These are phyloP conservation scores for Apiotrichum domesticum DNA, from an alignment of 1,284 basidiomycete genomes.

Conservation along the genomic window DNA sequence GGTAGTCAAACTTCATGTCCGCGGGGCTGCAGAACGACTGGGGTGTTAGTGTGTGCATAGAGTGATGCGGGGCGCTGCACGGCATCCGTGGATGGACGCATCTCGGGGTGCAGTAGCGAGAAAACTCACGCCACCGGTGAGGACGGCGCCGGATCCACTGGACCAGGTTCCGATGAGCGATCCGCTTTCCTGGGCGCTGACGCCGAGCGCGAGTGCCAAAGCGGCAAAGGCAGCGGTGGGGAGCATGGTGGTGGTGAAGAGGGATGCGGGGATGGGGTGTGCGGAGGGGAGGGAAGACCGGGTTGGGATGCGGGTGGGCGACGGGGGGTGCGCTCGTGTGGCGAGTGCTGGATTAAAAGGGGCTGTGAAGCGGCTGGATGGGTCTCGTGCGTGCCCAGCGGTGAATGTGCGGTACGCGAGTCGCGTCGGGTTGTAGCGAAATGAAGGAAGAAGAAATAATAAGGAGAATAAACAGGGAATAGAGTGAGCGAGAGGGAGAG, in stretches of 20 bases:
- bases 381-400: no score
- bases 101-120: no score
- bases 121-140: slow-evolving; percentile 71
- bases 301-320: background rate
- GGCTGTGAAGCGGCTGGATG: no score
- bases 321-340: no score
- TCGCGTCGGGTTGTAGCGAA: no score
- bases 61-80: background rate
- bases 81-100: background rate
- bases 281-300: background rate
- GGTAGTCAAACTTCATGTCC: slow-evolving; percentile 72
- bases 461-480: no score
- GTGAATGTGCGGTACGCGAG: no score
- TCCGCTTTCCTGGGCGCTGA: slow-evolving; percentile 19
- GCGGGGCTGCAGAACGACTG: slow-evolving; percentile 77
- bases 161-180: slow-evolving; percentile 74
- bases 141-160: slow-evolving; percentile 65
- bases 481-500: no score
- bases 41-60: background rate
- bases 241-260: slow-evolving; percentile 6
- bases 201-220: slow-evolving; percentile 7
- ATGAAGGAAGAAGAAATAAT: no score
- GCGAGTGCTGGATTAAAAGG: no score
- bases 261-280: background rate
- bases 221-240: slow-evolving; percentile 6